Evolutionary conservation across 495 filamentous ascomycete genomes (phyloP), one percentile per base, ranked within the genome.

Genomic region (Choiromyces venosus): DNA sequence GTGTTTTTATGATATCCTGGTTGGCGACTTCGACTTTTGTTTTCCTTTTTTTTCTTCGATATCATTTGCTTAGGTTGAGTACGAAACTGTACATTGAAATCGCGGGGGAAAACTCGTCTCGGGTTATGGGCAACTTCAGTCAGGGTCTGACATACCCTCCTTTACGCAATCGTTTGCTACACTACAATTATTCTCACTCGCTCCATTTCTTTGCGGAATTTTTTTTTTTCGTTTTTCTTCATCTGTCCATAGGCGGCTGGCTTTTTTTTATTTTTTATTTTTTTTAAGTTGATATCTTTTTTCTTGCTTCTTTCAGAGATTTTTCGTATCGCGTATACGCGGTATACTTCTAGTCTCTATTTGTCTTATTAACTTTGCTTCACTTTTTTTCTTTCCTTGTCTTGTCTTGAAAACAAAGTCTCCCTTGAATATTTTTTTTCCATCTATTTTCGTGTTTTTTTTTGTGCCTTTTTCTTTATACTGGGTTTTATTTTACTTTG

Each of bases 261-360:
- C n/a, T n/a, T n/a, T n/a, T n/a, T n/a, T n/a, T n/a, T n/a, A n/a
- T n/a, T n/a, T n/a, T n/a, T 36, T 67, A 33, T 56, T 69, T 74
- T 61, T 38, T 29, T 35, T 21, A 40, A 39, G 69, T 68, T 37
- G 44, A 38, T 37, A n/a, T 46, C 19, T 73, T 73, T 68, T 65
- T 70, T 35, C 44, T 73, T 70, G 25, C 33, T 40, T 74, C 70
- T 78, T 69, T 74, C 71, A 2, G 71, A 66, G 72, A 52, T 74
- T 77, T 44, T 77, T 77, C 69, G 75, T 76, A 74, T 72, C 73
- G 14, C 69, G 75, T 64, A 71, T 18, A 61, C 12, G 52, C n/a
- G 21, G 52, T 16, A 19, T 61, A 6, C 52, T 61, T 33, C 25
- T 25, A 61, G 25, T 61, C 52, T 61, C 52, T 61, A 12, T 61